Evolutionary conservation across 805 yeast genomes (phyloP), one percentile per base, ranked within the genome.

Genomic region (Kodamaea leandrae): DNA sequence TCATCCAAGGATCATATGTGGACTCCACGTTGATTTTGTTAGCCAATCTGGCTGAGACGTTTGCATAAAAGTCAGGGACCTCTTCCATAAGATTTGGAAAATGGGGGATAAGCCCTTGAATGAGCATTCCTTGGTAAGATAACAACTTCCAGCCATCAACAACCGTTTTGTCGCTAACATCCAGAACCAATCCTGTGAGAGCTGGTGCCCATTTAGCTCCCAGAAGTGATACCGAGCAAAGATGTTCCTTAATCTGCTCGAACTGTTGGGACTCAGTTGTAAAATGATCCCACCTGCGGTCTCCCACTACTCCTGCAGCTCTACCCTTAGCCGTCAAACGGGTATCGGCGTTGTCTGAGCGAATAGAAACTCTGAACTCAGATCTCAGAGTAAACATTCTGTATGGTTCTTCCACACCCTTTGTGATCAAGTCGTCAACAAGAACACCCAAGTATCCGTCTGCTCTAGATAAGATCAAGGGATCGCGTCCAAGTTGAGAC

Each of bases 341-440:
- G 42, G 77, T 61, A 55, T 95, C 97, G 0, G 99, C 98, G 66
- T 93, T 93, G 60, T 93, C 99, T 0, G 96, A 82, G 44, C 99
- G 71, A 4, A 89, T 87, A 24, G 89, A 82, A 27, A 93, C 79
- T 57, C 99, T 72, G 59, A 88, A 93, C 59, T 93, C 99, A 0
- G 96, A 86, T 37, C 99, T 75, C 4, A 97, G 88, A 0, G 99
- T 93, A 57, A 93, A 93, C 99, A 93, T 93, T 48, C 99, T 71
- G 59, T 93, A 93, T 1, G 99, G 99, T 60, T 93, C 99, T 45
- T 82, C 86, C 2, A 93, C 96, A 14, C 99, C 99, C 60, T 88
- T 88, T 0, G 96, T 90, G 21, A 90, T 84, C 49, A 93, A 71
- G 65, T 93, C 99, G 61, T 93, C 99, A 36, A 93, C 82, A 44